Conservation (phyloP, 352 stramenopile species). For the Pythium phragmiticola region DNA sequence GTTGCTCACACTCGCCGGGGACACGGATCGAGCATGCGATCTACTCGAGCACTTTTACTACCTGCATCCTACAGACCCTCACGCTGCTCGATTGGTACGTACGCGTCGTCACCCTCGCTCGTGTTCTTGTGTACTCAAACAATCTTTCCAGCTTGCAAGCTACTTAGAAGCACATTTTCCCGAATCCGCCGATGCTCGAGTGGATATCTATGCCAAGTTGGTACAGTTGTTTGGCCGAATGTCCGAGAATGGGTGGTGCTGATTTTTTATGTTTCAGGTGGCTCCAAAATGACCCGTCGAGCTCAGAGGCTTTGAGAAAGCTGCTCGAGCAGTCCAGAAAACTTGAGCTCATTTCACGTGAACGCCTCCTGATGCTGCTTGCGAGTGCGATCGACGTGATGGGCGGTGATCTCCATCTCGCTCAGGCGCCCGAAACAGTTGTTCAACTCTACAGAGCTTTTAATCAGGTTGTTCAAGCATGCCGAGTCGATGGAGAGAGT, state of each 20-base stretch:
- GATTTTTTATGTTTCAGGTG: constrained; percentile 30
- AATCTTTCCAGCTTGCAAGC: constrained; percentile 18
- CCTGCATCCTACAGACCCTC: constrained; percentile 49
- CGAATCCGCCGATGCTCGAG: constrained; percentile 20
- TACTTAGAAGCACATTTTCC: constrained; percentile 32
- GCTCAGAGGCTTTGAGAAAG: constrained; percentile 45
- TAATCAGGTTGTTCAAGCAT: constrained; percentile 39
- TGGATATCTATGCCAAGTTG: constrained; percentile 24
- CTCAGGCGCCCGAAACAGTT: constrained; percentile 33
- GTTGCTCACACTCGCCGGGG: constrained; percentile 58
- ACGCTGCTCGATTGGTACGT: constrained; percentile 70
- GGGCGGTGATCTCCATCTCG: constrained; percentile 55
- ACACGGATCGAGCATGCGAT: constrained; percentile 61
- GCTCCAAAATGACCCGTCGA: constrained; percentile 57
- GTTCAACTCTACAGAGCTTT: constrained; percentile 56
- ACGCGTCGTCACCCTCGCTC: neutral
- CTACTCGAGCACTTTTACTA: constrained; percentile 76
- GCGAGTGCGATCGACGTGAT: constrained; percentile 51
- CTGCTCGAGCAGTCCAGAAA: constrained; percentile 42
- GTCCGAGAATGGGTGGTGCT: neutral
- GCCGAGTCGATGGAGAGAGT: constrained; percentile 11
- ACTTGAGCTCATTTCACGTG: constrained; percentile 34
- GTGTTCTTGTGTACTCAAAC: neutral
- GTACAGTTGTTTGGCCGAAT: constrained; percentile 3
- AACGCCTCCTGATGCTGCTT: constrained; percentile 37